Evolutionary conservation across 2,329 filamentous ascomycete genomes (phyloP), one percentile per base, ranked within the genome.

Genomic region (Cadophora sp.): DNA sequence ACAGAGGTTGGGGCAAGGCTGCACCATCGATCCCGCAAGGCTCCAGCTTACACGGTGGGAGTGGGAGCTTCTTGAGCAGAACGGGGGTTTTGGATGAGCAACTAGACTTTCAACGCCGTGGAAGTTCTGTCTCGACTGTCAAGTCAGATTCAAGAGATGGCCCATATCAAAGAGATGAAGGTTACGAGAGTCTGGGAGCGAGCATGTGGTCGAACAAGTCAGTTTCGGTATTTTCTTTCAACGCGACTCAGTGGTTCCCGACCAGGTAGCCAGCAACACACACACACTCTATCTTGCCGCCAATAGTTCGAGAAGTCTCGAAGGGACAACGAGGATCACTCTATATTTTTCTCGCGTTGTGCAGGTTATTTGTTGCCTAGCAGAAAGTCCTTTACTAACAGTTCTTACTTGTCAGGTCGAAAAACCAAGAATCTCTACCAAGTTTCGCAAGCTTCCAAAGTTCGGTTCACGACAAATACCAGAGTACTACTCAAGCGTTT

Each of bases 31-130:
- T 85, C 53, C 81, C 80, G 55, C 79, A 82, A 3, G 78, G 79
- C n/a, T 85, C 83, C 53, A 85, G 83, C 74, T 76, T 85, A 60
- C 79, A 81, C 71, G 60, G 60, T 24, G 83, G 83, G 59, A 80
- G 79, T 22, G 83, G 83, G 59, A 80, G 79, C 69, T 80, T 81
- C 72, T 74, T 73, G 56, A 79, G 78, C 30, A 70, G 68, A 59
- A 74, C 68, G 62, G 73, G 69, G 47, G 58, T 66, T 30, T 66
- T 67, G 65, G 71, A 74, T 20, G 73, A 76, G 18, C 72, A 71
- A 55, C 69, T 72, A 30, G 76, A 78, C 6, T 68, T 68, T 61
- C 59, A 64, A 22, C 75, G 75, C 16, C 79, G 80, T 61, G 77
- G 77, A 66, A 79, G 78, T 68, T 80, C 80, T 56, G 78, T 76